A percentile compares a stretch with the other conserved stretches of the same genome.
These are phyloP conservation scores for Aspergillus neoniger DNA, from an alignment of 2,329 filamentous ascomycete species.

Conservation along the genomic window DNA sequence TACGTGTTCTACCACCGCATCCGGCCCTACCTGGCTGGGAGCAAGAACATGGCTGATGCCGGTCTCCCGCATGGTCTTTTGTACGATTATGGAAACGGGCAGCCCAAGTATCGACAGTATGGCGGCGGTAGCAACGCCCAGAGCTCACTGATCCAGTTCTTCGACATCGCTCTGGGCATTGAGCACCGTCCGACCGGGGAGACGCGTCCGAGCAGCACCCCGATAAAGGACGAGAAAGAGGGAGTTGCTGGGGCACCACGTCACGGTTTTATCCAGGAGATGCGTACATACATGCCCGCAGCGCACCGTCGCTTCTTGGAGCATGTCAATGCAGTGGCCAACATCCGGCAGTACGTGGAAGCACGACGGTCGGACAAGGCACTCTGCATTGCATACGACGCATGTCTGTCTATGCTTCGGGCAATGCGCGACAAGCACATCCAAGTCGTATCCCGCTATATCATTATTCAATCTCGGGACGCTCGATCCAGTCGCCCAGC, in stretches of 20 bases:
- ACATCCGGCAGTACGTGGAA: slow-evolving; percentile 83
- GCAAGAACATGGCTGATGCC: slow-evolving; percentile 96
- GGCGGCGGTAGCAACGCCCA: slow-evolving; percentile 95
- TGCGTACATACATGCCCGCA: slow-evolving; percentile 96
- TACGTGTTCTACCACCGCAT: slow-evolving; percentile 95
- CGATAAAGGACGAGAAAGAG: slow-evolving; percentile 39
- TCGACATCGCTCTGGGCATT: slow-evolving; percentile 86
- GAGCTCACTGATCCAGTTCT: slow-evolving; percentile 95
- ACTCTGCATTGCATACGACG: slow-evolving; percentile 82
- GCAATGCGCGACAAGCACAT: slow-evolving; percentile 91
- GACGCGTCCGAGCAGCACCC: slow-evolving; percentile 47
- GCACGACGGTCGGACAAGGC: slow-evolving; percentile 60
- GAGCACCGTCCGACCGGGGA: slow-evolving; percentile 88
- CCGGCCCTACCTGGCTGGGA: slow-evolving; percentile 91
- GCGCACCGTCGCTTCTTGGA: slow-evolving; percentile 85
- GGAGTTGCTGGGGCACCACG: slow-evolving; percentile 55
- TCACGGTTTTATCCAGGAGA: slow-evolving; percentile 94
- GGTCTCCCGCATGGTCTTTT: slow-evolving; percentile 84
- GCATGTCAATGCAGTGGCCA: slow-evolving; percentile 76
- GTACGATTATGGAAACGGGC: slow-evolving; percentile 77
- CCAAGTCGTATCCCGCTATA: slow-evolving; percentile 92
- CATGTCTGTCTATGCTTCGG: slow-evolving; percentile 77
- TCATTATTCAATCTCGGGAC: slow-evolving; percentile 83
- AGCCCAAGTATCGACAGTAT: slow-evolving; percentile 74
- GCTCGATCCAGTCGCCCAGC: slow-evolving; percentile 59